phyloP scores from a whole-genome alignment of 306 rosid species.

The Quercus dentata region DNA sequence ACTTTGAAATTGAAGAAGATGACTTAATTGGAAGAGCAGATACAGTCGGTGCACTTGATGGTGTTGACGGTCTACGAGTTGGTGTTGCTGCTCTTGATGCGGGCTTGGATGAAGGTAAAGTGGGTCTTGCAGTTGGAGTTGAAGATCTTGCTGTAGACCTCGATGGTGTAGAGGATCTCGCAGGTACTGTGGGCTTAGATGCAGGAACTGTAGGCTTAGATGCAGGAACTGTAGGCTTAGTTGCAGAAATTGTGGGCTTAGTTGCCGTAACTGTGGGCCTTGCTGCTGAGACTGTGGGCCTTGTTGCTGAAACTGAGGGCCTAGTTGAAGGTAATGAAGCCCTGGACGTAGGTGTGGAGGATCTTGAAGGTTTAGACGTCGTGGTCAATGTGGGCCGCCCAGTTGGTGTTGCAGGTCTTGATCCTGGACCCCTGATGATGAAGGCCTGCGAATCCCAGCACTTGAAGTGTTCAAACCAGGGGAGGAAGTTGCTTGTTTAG shows the following conservation, averaged over 20 bases:
- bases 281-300: conserved; percentile 44
- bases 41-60: conserved; percentile 53
- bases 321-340: conserved; percentile 51
- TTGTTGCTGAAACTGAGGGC: conserved; percentile 46
- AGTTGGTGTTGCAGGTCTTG: conserved; percentile 85
- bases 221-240: conserved; percentile 39
- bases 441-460: conserved; percentile 70
- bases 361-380: conserved; percentile 64
- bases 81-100: conserved; percentile 87
- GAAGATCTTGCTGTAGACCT: conserved; percentile 76
- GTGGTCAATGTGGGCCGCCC: conserved; percentile 62
- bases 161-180: conserved; percentile 85
- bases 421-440: conserved; percentile 92
- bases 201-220: conserved; percentile 45
- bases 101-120: conserved; percentile 73
- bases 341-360: conserved; percentile 91
- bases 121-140: conserved; percentile 80
- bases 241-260: conserved; percentile 37
- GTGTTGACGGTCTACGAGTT: conserved; percentile 72
- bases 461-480: conserved; percentile 71
- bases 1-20: conserved; percentile 54
- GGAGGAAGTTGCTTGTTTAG: conserved; percentile 66
- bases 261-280: conserved; percentile 43
- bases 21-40: conserved; percentile 51
- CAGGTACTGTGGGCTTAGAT: conserved; percentile 46